Conservation (phyloP, 2,329 filamentous ascomycete genomes). For the Microcyclosporella mali region DNA sequence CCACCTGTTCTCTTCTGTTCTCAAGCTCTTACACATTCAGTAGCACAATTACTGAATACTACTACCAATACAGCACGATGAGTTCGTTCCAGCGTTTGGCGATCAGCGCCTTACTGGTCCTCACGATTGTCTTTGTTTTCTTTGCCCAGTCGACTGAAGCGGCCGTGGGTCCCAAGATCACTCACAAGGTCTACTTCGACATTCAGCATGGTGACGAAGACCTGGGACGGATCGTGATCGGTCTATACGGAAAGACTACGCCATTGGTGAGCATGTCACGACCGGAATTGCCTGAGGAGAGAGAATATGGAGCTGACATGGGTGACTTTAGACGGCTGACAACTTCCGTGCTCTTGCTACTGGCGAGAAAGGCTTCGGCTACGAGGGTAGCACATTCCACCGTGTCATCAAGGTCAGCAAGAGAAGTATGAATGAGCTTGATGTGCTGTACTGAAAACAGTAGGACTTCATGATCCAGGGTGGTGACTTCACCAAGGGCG, state of each 20-base stretch:
- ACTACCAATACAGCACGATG: slow-evolving; percentile 52
- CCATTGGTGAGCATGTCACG: slow-evolving; percentile 52
- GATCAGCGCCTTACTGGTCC: slow-evolving; percentile 66
- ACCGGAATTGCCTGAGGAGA: neutral
- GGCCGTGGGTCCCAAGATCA: slow-evolving; percentile 62
- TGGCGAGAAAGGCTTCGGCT: slow-evolving; percentile 80
- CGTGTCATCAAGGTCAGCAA: slow-evolving; percentile 87
- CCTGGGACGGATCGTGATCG: slow-evolving; percentile 70
- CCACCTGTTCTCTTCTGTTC: slow-evolving; percentile 2
- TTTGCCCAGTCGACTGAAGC: slow-evolving; percentile 69
- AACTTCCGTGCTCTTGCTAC: slow-evolving; percentile 77
- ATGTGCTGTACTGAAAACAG: neutral
- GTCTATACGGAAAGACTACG: slow-evolving; percentile 81
- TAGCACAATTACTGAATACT: neutral
- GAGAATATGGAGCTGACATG: slow-evolving; percentile 3
- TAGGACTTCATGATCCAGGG: slow-evolving; percentile 49
- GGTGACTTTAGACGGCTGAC: slow-evolving; percentile 50
- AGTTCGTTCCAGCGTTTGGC: slow-evolving; percentile 65
- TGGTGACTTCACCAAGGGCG: slow-evolving; percentile 77
- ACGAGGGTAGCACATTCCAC: slow-evolving; percentile 77
- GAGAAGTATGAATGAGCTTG: slow-evolving; percentile 28
- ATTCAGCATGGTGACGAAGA: slow-evolving; percentile 68
- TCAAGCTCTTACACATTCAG: too few species aligned
- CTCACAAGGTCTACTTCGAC: slow-evolving; percentile 68
- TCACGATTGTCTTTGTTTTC: slow-evolving; percentile 68